phyloP scores from a whole-genome alignment of 2,329 filamentous ascomycete genomes.

The Aureobasidium mangrovei region DNA sequence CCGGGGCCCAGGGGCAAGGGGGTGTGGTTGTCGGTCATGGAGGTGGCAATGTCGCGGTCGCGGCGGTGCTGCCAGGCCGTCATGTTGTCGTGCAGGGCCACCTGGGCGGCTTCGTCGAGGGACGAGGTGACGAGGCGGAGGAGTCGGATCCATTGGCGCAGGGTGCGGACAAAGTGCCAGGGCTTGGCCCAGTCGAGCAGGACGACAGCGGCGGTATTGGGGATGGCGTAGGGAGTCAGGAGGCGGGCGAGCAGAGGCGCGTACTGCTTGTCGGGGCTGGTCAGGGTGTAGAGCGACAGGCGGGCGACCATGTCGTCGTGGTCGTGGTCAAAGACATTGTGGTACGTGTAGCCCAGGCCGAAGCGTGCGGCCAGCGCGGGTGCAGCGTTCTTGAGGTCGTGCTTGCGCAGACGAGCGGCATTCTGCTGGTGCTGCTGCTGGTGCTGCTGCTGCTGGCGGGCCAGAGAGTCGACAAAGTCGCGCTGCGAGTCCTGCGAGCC shows the following conservation, averaged over 20 bases:
- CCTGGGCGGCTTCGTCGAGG: constrained; percentile 66
- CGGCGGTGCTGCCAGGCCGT: constrained; percentile 65
- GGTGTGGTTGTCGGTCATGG: constrained; percentile 44
- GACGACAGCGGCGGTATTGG: constrained; percentile 67
- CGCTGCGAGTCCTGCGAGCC: constrained; percentile 74
- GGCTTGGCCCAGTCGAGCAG: constrained; percentile 94
- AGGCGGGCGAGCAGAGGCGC: constrained; percentile 75
- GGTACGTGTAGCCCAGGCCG: constrained; percentile 88
- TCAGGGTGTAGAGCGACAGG: constrained; percentile 79
- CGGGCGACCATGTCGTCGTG: constrained; percentile 90
- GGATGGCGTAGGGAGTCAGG: constrained; percentile 72
- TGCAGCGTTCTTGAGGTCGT: constrained; percentile 33
- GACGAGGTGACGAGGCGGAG: constrained; percentile 67
- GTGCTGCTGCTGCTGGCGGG: constrained; percentile 33
- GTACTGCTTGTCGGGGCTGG: constrained; percentile 76
- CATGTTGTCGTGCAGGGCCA: constrained; percentile 82
- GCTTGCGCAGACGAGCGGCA: neutral
- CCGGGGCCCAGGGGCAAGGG: constrained; percentile 74
- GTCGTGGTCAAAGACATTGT: constrained; percentile 86
- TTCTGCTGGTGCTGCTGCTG: constrained; percentile 6
- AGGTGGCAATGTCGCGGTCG: constrained; percentile 42
- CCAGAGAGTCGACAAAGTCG: constrained; percentile 81
- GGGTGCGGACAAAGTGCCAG: constrained; percentile 81
- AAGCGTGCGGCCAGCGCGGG: constrained; percentile 82
- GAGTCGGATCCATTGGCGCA: constrained; percentile 82